A percentile compares a stretch with the other conserved stretches of the same genome.
Evolutionary conservation across 768 basidiomycete species (phyloP).

Genomic region (Pulveroboletus sp.): DNA sequence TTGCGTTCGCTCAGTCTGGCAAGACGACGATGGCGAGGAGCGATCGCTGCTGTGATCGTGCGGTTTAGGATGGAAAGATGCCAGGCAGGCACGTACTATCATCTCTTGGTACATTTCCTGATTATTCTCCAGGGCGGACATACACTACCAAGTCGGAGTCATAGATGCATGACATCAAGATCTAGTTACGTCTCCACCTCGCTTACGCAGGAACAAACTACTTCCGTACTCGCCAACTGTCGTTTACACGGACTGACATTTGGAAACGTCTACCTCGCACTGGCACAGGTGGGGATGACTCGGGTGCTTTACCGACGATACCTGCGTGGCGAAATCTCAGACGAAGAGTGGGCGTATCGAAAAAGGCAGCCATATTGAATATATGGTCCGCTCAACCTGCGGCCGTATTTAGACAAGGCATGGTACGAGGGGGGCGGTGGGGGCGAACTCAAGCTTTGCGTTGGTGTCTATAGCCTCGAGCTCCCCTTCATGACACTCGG

Average conservation of each 20-base stretch:
- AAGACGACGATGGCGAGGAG: slow-evolving; percentile 44
- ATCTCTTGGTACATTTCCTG: neutral
- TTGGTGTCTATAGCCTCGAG: slow-evolving; percentile 42
- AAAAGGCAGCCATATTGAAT: slow-evolving; percentile 47
- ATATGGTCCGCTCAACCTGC: slow-evolving; percentile 49
- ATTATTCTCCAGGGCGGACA: slow-evolving; percentile 48
- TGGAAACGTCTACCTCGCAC: slow-evolving; percentile 46
- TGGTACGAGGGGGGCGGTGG: slow-evolving; percentile 48
- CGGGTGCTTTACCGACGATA: slow-evolving; percentile 48
- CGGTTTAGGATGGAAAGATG: slow-evolving; percentile 31
- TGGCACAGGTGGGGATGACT: no score
- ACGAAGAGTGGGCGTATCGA: no score
- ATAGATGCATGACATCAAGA: slow-evolving; percentile 36
- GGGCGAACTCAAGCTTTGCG: slow-evolving; percentile 41
- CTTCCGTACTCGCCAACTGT: slow-evolving; percentile 36
- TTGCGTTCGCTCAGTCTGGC: slow-evolving; percentile 31
- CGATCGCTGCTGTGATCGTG: slow-evolving; percentile 39
- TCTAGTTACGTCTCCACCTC: slow-evolving; percentile 22
- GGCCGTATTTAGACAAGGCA: slow-evolving; percentile 45
- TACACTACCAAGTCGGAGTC: slow-evolving; percentile 46
- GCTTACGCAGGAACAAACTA: slow-evolving; percentile 32
- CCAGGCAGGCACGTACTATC: slow-evolving; percentile 29
- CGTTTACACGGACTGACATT: slow-evolving; percentile 45
- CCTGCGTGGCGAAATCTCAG: slow-evolving; percentile 45
- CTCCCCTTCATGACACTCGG: slow-evolving; percentile 50